These are phyloP conservation scores for Macadamia integrifolia DNA, from an alignment of 164 flowering plant genomes.

Conservation along the genomic window DNA sequence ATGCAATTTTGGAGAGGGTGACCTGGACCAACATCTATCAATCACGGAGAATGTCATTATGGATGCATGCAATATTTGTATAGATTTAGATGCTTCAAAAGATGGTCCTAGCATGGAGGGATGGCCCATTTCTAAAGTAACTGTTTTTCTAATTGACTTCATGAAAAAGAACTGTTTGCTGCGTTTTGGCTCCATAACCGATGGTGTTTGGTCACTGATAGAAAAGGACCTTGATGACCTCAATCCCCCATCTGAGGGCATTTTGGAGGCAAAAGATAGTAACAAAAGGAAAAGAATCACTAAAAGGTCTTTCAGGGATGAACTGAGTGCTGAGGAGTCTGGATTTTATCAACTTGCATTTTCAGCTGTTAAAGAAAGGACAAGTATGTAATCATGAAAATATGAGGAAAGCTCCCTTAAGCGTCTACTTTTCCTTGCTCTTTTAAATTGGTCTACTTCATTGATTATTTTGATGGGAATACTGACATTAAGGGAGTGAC, in stretches of 20 bases:
- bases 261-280: constrained; percentile 7
- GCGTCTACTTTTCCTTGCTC: too few species aligned
- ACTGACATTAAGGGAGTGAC: too few species aligned
- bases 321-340: constrained; percentile 23
- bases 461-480: too few species aligned
- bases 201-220: constrained; percentile 76
- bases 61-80: constrained; percentile 63
- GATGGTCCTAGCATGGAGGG: constrained; percentile 35
- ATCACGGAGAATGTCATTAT: constrained; percentile 53
- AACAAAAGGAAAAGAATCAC: constrained; percentile 27
- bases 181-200: constrained; percentile 34
- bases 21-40: constrained; percentile 39
- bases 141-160: constrained; percentile 56
- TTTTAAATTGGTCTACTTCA: not conserved
- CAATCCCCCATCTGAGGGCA: constrained; percentile 13
- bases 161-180: constrained; percentile 59
- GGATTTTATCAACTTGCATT: constrained; percentile 42
- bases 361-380: constrained; percentile 53
- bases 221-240: constrained; percentile 40
- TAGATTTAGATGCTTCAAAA: constrained; percentile 44
- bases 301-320: constrained; percentile 19
- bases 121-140: constrained; percentile 67
- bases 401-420: too few species aligned
- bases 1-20: constrained; percentile 20
- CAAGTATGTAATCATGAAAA: constrained; percentile 33